These are phyloP conservation scores for Penicillium sp. DNA, from an alignment of 2,329 filamentous ascomycete genomes.

Conservation along the genomic window DNA sequence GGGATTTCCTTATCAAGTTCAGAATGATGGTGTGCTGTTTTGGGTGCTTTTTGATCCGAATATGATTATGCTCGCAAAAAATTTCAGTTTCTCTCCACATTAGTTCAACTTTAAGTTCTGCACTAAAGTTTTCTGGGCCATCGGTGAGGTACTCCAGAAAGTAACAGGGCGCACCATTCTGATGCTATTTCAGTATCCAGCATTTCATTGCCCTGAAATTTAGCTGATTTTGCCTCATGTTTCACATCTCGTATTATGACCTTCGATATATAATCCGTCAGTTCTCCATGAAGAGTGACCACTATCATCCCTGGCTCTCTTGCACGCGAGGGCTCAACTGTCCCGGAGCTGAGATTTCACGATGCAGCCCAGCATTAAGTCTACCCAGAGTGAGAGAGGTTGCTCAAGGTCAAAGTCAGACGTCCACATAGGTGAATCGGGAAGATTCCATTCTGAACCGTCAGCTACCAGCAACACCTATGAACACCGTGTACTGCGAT, in stretches of 20 bases:
- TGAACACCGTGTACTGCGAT: neutral
- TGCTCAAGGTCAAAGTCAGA: neutral
- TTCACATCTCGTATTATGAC: neutral
- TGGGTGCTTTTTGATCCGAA: neutral
- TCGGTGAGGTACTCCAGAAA: neutral
- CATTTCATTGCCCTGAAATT: neutral
- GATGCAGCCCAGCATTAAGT: neutral
- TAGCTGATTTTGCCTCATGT: neutral
- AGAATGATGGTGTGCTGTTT: neutral
- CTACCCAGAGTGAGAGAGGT: neutral
- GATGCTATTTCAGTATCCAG: neutral
- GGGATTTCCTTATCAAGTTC: neutral
- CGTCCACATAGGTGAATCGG: neutral
- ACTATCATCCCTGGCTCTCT: neutral
- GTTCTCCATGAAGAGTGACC: neutral
- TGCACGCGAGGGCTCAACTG: neutral
- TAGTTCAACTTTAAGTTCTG: neutral
- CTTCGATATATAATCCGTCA: neutral
- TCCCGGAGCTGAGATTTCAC: neutral
- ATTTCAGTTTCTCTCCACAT: neutral
- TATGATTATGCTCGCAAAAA: neutral
- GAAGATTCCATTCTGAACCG: neutral
- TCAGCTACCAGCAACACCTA: too few species aligned
- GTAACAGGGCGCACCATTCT: neutral
- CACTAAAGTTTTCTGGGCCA: neutral